Evolutionary conservation across 75 land plant species (phyloP).

Genomic region (Pinus tabuliformis): DNA sequence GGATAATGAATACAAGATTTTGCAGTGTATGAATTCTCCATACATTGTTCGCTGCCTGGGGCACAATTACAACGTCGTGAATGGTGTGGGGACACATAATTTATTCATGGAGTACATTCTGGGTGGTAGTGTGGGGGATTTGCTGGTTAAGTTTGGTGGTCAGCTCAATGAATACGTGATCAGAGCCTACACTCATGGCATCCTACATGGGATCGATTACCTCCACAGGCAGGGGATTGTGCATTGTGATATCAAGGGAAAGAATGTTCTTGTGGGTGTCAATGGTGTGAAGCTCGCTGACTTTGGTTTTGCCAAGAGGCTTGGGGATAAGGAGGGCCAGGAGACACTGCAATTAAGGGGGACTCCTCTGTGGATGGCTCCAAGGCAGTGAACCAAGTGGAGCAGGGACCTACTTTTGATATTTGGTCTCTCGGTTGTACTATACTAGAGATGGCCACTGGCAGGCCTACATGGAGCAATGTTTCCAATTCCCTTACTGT

Average conservation of each 20-base stretch:
- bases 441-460: no score
- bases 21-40: conserved; percentile 29
- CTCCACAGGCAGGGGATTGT: conserved; percentile 58
- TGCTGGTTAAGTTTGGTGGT: conserved; percentile 48
- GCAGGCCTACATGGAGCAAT: no score
- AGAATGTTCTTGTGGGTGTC: conserved; percentile 37
- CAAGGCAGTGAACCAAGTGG: no score
- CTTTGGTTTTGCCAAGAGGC: conserved; percentile 37
- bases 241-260: conserved; percentile 82
- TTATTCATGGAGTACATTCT: conserved; percentile 65
- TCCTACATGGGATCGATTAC: conserved; percentile 57
- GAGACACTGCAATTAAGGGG: no score
- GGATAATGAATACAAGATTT: conserved; percentile 37
- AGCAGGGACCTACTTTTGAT: no score
- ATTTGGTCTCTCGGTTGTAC: no score
- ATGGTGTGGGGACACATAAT: conserved; percentile 15
- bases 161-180: conserved; percentile 37
- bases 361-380: no score
- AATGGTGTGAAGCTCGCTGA: conserved; percentile 43
- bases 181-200: conserved; percentile 25
- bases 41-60: conserved; percentile 41
- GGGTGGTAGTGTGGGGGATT: conserved; percentile 52
- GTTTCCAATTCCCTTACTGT: no score
- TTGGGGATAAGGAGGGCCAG: not conserved
- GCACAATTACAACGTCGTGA: conserved; percentile 14